phyloP scores from a whole-genome alignment of 2,329 filamentous ascomycete species.

The Exophiala phaeomuriformis region DNA sequence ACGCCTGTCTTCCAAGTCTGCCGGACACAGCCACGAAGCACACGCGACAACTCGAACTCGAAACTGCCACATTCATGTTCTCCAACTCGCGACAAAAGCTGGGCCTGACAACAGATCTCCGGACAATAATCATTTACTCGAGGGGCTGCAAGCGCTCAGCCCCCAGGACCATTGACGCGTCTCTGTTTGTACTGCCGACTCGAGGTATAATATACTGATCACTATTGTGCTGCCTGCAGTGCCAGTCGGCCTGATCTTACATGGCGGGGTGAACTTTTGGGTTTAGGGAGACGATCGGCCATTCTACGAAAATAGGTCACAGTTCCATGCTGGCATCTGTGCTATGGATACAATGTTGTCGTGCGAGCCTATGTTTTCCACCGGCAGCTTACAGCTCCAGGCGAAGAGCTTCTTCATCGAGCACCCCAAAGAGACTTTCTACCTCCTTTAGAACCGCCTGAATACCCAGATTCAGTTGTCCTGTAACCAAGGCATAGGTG shows the following conservation, averaged over 20 bases:
- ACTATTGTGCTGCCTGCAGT: too few species aligned
- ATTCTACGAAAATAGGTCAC: too few species aligned
- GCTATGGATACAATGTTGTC: neutral
- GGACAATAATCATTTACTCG: too few species aligned
- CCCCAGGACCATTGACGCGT: neutral
- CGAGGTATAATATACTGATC: too few species aligned
- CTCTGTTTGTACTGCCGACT: too few species aligned
- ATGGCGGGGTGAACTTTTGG: too few species aligned
- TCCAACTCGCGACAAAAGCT: too few species aligned
- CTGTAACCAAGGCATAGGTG: slow-evolving; percentile 67
- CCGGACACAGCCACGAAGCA: neutral
- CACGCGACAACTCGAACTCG: neutral
- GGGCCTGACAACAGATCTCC: too few species aligned
- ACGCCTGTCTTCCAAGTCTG: neutral
- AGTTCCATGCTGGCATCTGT: too few species aligned
- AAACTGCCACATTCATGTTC: too few species aligned
- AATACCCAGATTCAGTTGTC: slow-evolving; percentile 52
- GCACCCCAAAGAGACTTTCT: slow-evolving; percentile 53
- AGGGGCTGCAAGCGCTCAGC: neutral
- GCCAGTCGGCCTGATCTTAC: too few species aligned
- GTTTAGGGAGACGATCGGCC: too few species aligned
- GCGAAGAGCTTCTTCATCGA: slow-evolving; percentile 56
- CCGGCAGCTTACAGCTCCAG: slow-evolving; percentile 33
- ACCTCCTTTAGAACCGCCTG: slow-evolving; percentile 48
- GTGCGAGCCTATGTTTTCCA: neutral